Conservation (phyloP, 78 protist species). For the Dictyostelium firmibasis region DNA sequence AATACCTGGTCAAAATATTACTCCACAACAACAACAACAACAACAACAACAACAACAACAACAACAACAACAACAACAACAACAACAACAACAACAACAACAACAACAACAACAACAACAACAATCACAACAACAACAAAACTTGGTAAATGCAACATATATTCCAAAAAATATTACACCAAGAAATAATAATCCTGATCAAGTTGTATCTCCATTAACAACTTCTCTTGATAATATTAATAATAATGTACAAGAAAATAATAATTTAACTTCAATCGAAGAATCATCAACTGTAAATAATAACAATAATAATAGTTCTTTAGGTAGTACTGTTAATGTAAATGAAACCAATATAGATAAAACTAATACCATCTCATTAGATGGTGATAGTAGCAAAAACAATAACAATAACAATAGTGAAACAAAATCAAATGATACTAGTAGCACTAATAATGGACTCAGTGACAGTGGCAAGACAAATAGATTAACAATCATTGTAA, state of each 20-base stretch:
- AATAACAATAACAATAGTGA: not conserved
- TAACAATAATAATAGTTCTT: not conserved
- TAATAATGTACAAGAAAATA: not conserved
- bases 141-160: not conserved
- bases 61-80: not conserved
- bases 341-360: not conserved
- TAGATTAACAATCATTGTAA: not conserved
- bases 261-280: not conserved
- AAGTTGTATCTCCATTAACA: not conserved
- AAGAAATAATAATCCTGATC: not conserved
- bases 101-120: not conserved
- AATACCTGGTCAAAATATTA: not conserved
- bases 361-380: not conserved
- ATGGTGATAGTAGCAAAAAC: not conserved
- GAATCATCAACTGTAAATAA: constrained; percentile 5
- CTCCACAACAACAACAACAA: not conserved
- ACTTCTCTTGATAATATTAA: not conserved
- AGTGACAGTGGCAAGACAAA: not conserved
- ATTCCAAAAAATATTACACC: not conserved
- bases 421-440: not conserved
- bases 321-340: not conserved
- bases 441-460: not conserved
- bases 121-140: not conserved
- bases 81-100: not conserved
- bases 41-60: not conserved